These are phyloP conservation scores for Raffaelea albimanens DNA, from an alignment of 2,329 filamentous ascomycete genomes.

Conservation along the genomic window DNA sequence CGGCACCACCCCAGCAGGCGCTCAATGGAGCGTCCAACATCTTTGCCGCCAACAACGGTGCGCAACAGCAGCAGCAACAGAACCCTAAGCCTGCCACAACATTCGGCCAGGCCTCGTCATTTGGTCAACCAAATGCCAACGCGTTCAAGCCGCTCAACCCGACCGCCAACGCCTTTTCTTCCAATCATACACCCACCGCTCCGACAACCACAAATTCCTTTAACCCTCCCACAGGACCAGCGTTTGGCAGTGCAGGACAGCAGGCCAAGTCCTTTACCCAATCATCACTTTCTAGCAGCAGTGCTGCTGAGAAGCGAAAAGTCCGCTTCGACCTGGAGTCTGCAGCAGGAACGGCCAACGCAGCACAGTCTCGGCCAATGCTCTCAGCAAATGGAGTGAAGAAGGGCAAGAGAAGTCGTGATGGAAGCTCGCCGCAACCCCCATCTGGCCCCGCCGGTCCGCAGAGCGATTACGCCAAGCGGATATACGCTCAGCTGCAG, in stretches of 20 bases:
- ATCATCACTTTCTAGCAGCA: background rate
- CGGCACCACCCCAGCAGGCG: too few species aligned
- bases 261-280: background rate
- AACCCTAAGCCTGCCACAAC: background rate
- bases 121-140: background rate
- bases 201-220: background rate
- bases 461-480: conserved; percentile 30
- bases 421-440: background rate
- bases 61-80: background rate
- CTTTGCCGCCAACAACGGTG: too few species aligned
- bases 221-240: background rate
- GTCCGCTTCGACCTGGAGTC: background rate
- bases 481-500: conserved; percentile 42
- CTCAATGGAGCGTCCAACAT: too few species aligned
- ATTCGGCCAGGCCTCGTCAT: background rate
- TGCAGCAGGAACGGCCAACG: background rate
- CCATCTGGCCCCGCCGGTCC: background rate
- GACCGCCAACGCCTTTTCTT: background rate
- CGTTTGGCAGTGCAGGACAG: too few species aligned
- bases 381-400: background rate
- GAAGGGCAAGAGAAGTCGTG: background rate
- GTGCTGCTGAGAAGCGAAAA: too few species aligned
- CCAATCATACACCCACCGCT: background rate
- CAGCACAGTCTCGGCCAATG: background rate
- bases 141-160: background rate